Base-by-base conservation (phyloP, 805 yeast species). In the Cyberlindnera mycetangii region DNA sequence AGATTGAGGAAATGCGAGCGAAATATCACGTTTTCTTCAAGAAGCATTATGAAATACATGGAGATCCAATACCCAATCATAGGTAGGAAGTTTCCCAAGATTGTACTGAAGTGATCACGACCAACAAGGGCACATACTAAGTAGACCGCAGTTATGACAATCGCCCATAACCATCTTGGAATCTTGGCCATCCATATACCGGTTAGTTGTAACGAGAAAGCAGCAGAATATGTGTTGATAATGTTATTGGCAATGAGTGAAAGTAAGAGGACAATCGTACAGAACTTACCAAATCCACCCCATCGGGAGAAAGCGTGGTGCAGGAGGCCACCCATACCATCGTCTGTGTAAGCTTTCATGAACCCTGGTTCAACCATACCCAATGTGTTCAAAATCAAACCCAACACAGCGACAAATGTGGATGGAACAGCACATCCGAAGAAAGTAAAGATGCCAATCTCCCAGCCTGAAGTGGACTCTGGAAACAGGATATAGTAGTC, bases 1-100 rank as follows among this genome's bases (percentile, higher is more conserved):
- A 74, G 45, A 38, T 65, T 64, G 12, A 78, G 60, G 44, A 69
- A 65, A 33, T 66, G 55, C 37, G 63, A 72, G 59, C 96, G 74
- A 68, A 88, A 88, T 15, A 87, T 71, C 4, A 73, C 45, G 57
- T 86, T 86, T 61, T 88, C 96, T 52, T 85, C 87, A 3, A 86
- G 47, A 27, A 87, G 64, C 36, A 88, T 61, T n/a, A 78, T 75
- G 55, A 83, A 78, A 62, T 88, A 89, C 67, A 88, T 85, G 46
- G 90, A 78, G 44, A 86, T 78, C 96, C 96, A 88, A 66, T 88
- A 88, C 2, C 95, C 95, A 47, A 88, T 76, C 96, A 88, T 88
- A 9, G 96, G 96, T 56, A 88, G 68, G 65, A 88, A 88, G 57
- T 88, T 88, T 10, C 88, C 80, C 53, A 88, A 68, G 48, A 89